Conservation (phyloP, 164 flowering plant species). For the Santalum album region DNA sequence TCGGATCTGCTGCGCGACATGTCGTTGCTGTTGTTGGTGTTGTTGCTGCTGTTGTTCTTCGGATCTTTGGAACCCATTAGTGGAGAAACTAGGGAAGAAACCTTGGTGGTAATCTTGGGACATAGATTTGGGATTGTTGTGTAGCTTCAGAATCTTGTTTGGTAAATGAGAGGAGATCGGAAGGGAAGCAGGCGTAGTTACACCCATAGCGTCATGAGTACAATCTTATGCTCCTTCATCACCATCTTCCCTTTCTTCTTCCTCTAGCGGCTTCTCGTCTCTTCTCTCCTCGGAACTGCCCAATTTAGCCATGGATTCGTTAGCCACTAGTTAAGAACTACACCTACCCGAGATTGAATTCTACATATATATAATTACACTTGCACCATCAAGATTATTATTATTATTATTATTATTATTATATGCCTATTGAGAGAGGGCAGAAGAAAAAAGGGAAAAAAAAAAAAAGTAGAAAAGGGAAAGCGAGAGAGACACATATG, state of each 20-base stretch:
- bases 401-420: too few species aligned
- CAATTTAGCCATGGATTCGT: constrained; percentile 11
- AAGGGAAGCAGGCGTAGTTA: constrained; percentile 28
- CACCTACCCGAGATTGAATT: constrained; percentile 4
- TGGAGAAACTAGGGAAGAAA: constrained; percentile 37
- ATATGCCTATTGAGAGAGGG: too few species aligned
- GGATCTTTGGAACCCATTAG: constrained; percentile 63
- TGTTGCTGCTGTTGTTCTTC: constrained; percentile 18
- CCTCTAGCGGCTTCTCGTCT: neutral
- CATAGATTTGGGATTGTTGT: constrained; percentile 42
- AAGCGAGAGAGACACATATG: constrained; percentile 6
- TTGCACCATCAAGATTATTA: too few species aligned
- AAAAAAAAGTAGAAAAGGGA: neutral
- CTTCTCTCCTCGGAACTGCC: constrained; percentile 1
- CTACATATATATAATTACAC: too few species aligned
- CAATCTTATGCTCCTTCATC: too few species aligned
- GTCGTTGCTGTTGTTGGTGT: constrained; percentile 25
- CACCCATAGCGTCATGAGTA: constrained; percentile 38
- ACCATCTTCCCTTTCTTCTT: constrained; percentile 11
- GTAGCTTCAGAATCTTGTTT: constrained; percentile 1
- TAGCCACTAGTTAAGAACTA: constrained; percentile 1
- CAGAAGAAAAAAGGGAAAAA: too few species aligned
- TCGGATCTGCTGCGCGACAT: constrained; percentile 56
- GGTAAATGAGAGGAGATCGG: constrained; percentile 15
- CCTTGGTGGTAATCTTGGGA: constrained; percentile 63